Percentiles rank a stretch among this genome's conserved stretches.
These are phyloP conservation scores for Coemansia sp. DNA, from an alignment of 192 early-diverging fungal genomes.

Conservation along the genomic window DNA sequence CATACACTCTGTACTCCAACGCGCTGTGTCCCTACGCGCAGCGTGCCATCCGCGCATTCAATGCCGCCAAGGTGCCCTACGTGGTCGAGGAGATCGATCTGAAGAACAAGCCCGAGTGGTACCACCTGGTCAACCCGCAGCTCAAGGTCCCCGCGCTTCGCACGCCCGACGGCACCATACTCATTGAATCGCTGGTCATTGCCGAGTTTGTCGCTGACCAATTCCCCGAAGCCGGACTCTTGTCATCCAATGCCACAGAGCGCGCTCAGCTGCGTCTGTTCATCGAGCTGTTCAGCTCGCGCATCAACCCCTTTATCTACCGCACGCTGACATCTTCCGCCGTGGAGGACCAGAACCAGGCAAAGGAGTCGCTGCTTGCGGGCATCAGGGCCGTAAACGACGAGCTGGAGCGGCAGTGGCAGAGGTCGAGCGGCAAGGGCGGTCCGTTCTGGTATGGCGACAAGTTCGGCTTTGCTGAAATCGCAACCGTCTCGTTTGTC, in stretches of 20 bases:
- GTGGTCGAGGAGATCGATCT: constrained; percentile 68
- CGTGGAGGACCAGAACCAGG: constrained; percentile 23
- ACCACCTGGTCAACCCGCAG: constrained; percentile 67
- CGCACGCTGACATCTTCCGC: background rate
- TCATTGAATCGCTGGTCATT: constrained; percentile 70
- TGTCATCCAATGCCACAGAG: constrained; percentile 17
- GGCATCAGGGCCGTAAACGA: constrained; percentile 15
- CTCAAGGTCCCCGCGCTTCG: constrained; percentile 69
- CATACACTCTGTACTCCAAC: constrained; percentile 62
- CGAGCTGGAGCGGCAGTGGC: constrained; percentile 32
- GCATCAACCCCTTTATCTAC: constrained; percentile 21
- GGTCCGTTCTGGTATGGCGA: no score
- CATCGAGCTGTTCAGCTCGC: constrained; percentile 26
- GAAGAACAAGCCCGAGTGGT: constrained; percentile 66
- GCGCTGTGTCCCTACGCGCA: constrained; percentile 68
- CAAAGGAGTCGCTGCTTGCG: constrained; percentile 8
- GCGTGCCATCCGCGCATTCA: constrained; percentile 66
- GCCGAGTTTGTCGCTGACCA: constrained; percentile 68
- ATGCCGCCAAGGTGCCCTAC: constrained; percentile 57
- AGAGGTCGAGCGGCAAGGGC: constrained; percentile 23
- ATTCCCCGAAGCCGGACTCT: constrained; percentile 58
- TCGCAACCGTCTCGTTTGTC: no score
- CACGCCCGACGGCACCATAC: constrained; percentile 54
- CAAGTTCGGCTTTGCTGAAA: no score
- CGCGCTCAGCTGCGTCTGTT: constrained; percentile 52